These are phyloP conservation scores for Talaromyces sp. DNA, from an alignment of 2,329 filamentous ascomycete genomes.

Conservation along the genomic window DNA sequence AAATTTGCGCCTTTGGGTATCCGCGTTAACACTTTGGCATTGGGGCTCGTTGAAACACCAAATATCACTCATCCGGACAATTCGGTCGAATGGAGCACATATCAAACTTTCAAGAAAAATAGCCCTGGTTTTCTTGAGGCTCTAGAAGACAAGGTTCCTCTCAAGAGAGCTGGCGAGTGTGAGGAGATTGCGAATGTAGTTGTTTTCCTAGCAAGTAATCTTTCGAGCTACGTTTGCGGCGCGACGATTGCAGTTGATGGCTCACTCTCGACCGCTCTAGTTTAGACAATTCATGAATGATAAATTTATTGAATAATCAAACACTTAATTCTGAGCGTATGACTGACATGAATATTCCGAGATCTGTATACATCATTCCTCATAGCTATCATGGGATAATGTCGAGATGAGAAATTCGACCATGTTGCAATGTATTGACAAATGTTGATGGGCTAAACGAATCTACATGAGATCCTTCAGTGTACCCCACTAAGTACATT, in stretches of 20 bases:
- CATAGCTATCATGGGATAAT: not conserved
- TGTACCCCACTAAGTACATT: not conserved
- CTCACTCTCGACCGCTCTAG: not conserved
- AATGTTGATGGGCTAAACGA: not conserved
- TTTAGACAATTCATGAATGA: not conserved
- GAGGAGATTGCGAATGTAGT: not conserved
- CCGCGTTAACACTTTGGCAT: not conserved
- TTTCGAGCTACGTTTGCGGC: not conserved
- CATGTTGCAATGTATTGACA: not conserved
- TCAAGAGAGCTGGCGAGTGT: not conserved
- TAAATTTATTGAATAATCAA: no score
- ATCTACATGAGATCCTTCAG: not conserved
- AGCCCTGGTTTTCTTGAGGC: not conserved
- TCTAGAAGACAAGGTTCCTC: not conserved
- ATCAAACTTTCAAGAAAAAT: not conserved
- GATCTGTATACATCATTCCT: not conserved
- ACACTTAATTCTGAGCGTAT: not conserved
- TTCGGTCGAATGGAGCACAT: slow-evolving; percentile 4
- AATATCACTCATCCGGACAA: slow-evolving; percentile 1
- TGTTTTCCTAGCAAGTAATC: not conserved
- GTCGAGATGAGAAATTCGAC: not conserved
- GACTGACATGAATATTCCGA: not conserved
- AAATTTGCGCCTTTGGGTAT: not conserved
- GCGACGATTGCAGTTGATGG: not conserved
- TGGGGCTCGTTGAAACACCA: not conserved